phyloP scores from a whole-genome alignment of 768 basidiomycete species.

The Pisolithus tinctorius region DNA sequence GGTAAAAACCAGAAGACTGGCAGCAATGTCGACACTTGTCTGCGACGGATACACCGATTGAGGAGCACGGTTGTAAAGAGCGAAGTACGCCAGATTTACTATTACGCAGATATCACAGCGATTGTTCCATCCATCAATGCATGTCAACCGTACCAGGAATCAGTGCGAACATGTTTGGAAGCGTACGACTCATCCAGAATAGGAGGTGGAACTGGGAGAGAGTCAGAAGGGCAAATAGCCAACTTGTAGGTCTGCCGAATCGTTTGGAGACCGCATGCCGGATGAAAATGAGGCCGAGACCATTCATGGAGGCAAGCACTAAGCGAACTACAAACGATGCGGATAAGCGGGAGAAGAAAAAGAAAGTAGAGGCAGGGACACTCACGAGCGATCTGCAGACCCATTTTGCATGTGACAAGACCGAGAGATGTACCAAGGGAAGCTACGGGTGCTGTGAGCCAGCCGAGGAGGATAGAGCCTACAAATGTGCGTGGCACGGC shows the following conservation, averaged over 20 bases:
- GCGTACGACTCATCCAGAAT: constrained; percentile 89
- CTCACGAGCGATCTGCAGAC: constrained; percentile 67
- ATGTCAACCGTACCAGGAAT: constrained; percentile 51
- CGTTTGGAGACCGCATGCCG: constrained; percentile 54
- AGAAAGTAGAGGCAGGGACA: constrained; percentile 4
- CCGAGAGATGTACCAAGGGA: constrained; percentile 35
- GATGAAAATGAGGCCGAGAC: constrained; percentile 54
- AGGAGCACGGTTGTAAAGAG: constrained; percentile 36
- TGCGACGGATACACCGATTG: constrained; percentile 33
- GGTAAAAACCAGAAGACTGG: constrained; percentile 59
- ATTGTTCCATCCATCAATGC: not conserved
- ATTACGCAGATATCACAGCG: not conserved
- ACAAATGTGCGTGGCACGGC: constrained; percentile 85
- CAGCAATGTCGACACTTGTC: constrained; percentile 31
- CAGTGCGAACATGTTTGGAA: constrained; percentile 93
- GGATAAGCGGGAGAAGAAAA: not conserved
- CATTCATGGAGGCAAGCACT: constrained; percentile 60
- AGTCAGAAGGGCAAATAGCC: constrained; percentile 62
- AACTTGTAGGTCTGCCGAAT: constrained; percentile 53
- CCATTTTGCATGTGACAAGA: constrained; percentile 47
- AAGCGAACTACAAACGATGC: constrained; percentile 52
- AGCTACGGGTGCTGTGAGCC: constrained; percentile 45
- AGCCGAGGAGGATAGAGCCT: constrained; percentile 66
- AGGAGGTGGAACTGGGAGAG: constrained; percentile 85
- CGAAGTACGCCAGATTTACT: constrained; percentile 57